These are phyloP conservation scores for Verticillium albo-atrum DNA, from an alignment of 2,329 filamentous ascomycete species.

Conservation along the genomic window DNA sequence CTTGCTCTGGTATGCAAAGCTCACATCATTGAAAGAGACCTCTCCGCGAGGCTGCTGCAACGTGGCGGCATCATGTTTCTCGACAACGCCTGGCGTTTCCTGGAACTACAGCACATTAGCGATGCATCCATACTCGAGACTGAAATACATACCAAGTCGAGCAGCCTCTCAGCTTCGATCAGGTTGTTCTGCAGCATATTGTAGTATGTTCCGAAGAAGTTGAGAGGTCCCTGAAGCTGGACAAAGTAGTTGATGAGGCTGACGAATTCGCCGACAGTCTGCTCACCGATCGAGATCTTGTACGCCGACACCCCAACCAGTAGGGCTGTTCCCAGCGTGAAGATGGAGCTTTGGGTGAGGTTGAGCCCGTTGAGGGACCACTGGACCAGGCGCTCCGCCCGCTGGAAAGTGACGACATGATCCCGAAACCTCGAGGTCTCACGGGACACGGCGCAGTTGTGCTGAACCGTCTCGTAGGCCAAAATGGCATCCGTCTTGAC, in stretches of 20 bases:
- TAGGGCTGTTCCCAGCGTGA: conserved; percentile 55
- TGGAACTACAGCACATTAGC: conserved; percentile 29
- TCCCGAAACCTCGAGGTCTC: conserved; percentile 54
- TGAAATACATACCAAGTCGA: conserved; percentile 29
- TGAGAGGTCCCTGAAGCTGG: conserved; percentile 57
- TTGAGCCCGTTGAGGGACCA: conserved; percentile 56
- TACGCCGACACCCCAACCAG: conserved; percentile 58
- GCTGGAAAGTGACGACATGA: conserved; percentile 52
- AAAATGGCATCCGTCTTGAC: conserved; percentile 44
- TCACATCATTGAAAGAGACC: conserved; percentile 36
- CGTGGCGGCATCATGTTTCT: conserved; percentile 31
- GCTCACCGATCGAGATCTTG: conserved; percentile 51
- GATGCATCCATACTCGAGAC: neutral
- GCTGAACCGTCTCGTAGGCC: conserved; percentile 55
- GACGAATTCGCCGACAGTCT: conserved; percentile 53
- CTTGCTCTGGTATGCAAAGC: conserved; percentile 37
- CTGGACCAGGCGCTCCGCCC: conserved; percentile 51
- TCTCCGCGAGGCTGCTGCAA: conserved; percentile 28
- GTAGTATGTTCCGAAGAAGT: conserved; percentile 53
- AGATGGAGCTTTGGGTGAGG: conserved; percentile 59
- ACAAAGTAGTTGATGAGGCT: conserved; percentile 53
- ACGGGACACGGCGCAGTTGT: conserved; percentile 57
- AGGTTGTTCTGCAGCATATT: conserved; percentile 41
- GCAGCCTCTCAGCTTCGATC: conserved; percentile 40
- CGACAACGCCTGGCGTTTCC: conserved; percentile 36